Evolutionary conservation across 441 rosid genomes (phyloP), one percentile per base, ranked within the genome.

Genomic region (Pelargonium fulgidum): DNA sequence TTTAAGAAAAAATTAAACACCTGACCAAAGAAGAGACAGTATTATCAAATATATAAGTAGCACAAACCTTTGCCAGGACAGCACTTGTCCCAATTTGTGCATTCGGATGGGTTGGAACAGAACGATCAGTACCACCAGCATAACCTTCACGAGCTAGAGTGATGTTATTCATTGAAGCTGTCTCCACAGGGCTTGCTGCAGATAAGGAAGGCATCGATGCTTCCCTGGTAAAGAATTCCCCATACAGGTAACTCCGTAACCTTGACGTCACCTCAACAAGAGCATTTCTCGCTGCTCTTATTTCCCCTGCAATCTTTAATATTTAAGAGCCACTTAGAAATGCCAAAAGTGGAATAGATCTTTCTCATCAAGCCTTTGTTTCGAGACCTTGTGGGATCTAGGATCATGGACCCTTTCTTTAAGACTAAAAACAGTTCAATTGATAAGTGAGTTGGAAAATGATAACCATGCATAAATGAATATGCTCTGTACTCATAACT

Each of bases 241-340:
- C 85, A 73, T 81, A 92, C 56, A 90, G 72, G 71, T 85, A 86
- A 85, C 86, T 89, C 62, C 91, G 84, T 68, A 94, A 67, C 66
- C 82, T 80, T 47, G 87, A 84, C 0, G 99, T 92, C 81, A 94
- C 78, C 81, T 92, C 97, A 67, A 92, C 86, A 76, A 94, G 98
- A 71, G 98, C 99, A 65, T 85, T 82, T 58, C 99, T 86, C 63
- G 98, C 98, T 54, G 92, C 88, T 81, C 63, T 83, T 72, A 94
- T 90, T 75, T 94, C 99, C 22, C 99, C 99, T 69, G 82, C 84
- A 72, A 94, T 94, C 99, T 94, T 87, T 65, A 69, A 70, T 17
- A 75, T 63, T 13, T 67, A 48, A 72, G 76, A 17, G 24, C 8
- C 52, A 62, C 56, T 85, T 64, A 75, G 70, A 73, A 71, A 68